Evolutionary conservation across 805 yeast genomes (phyloP).

Genomic region (Candida sanyiensis): DNA sequence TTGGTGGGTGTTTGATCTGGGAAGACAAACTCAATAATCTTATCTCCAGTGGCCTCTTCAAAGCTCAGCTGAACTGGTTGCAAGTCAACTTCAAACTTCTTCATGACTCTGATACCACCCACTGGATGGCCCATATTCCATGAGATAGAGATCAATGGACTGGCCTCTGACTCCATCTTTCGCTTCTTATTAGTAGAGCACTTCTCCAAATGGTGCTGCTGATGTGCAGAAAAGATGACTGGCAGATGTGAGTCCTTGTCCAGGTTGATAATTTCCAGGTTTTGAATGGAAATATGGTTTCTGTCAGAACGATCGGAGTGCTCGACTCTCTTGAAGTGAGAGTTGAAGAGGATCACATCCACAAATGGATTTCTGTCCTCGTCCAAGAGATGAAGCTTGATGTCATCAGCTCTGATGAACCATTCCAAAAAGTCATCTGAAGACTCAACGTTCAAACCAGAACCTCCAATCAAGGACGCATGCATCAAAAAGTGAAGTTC

Average conservation of each 20-base stretch:
- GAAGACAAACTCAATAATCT: conserved; percentile 62
- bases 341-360: conserved; percentile 60
- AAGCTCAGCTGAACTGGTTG: conserved; percentile 67
- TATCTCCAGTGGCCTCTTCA: conserved; percentile 64
- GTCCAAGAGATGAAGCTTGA: conserved; percentile 65
- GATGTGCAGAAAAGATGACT: conserved; percentile 57
- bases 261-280: conserved; percentile 66
- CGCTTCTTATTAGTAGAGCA: conserved; percentile 7
- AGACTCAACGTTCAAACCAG: conserved; percentile 21
- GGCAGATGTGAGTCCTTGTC: conserved; percentile 56
- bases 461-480: conserved; percentile 34
- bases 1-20: conserved; percentile 37
- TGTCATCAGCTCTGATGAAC: conserved; percentile 60
- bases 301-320: conserved; percentile 60
- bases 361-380: conserved; percentile 57
- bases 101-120: conserved; percentile 86
- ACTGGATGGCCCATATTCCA: conserved; percentile 86
- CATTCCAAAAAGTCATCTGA: conserved; percentile 46
- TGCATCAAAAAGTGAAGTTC: conserved; percentile 43
- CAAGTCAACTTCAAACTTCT: conserved; percentile 51
- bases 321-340: conserved; percentile 56
- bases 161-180: conserved; percentile 14
- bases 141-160: conserved; percentile 37
- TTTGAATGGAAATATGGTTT: conserved; percentile 52
- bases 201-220: conserved; percentile 12